Evolutionary conservation across 2,329 filamentous ascomycete genomes (phyloP), one percentile per base, ranked within the genome.

Genomic region (Beauveria caledonica): DNA sequence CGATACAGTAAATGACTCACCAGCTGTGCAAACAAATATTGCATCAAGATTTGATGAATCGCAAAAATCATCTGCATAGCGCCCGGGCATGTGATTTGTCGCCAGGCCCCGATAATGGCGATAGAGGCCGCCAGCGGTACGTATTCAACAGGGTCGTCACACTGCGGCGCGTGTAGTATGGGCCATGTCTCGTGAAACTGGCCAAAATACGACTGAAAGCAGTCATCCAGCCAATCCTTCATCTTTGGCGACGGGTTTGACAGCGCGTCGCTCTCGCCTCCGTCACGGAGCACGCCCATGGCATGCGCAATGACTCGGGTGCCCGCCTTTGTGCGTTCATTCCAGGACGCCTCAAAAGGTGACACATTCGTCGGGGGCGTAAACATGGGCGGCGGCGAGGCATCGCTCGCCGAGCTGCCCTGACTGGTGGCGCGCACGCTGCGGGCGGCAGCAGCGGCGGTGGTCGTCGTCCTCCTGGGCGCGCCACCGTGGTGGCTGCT

Each of bases 101-200:
- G 57, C 74, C 75, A 78, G 3, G 70, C 70, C 2, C 73, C 74
- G 39, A 77, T 72, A 68, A 77, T 75, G 15, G 69, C 66, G 11
- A 76, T 68, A 0, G 73, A 70, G 66, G 0, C 68, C 57, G 3
- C 73, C 19, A 4, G 66, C 21, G 2, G 69, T 57, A 2, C 72
- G 66, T 8, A 45, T 6, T 59, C 49, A 23, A 68, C 68, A 15
- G 61, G 67, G 36, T 72, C 68, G 42, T 68, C 70, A 54, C 72
- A 73, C 0, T 69, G 65, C 1, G 76, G 74, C 0, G 66, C 68
- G 62, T 77, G 75, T 4, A 79, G 64, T 2, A 77, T 65, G 6
- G 77, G 73, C 69, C 76, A 78, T 1, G 69, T 69, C 29, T 75
- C 68, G 60, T 78, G 76, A 33, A 78, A 76, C 0, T 68, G 62